Percentiles rank a stretch among this genome's conserved stretches.
Evolutionary conservation across 495 filamentous ascomycete species (phyloP).

Genomic region (Trichoderma parareesei): DNA sequence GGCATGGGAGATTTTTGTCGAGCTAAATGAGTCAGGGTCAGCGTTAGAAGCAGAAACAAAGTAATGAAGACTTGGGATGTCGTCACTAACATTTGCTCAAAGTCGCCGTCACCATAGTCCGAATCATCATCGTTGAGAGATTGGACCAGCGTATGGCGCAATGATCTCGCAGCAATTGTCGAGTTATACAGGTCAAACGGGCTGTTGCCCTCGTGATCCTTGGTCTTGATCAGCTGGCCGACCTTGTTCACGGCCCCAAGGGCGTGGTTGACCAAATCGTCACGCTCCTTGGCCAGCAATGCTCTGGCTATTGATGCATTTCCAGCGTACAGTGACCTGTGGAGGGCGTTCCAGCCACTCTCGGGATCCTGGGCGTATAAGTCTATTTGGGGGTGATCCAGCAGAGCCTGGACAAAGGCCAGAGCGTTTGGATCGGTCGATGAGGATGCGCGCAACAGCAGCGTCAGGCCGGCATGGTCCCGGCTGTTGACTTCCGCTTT

Average conservation of each 20-base stretch:
- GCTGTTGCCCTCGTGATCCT: constrained; percentile 89
- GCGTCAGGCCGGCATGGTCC: constrained; percentile 65
- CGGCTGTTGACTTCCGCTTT: constrained; percentile 73
- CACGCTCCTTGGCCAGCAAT: constrained; percentile 66
- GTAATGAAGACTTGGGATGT: neutral
- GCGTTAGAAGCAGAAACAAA: neutral
- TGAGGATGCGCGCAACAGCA: constrained; percentile 80
- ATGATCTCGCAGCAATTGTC: constrained; percentile 58
- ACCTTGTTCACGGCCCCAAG: constrained; percentile 37
- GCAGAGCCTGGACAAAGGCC: constrained; percentile 65
- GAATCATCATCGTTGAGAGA: constrained; percentile 29
- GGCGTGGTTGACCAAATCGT: constrained; percentile 49
- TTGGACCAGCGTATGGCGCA: constrained; percentile 25
- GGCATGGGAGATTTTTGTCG: constrained; percentile 11
- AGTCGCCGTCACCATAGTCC: constrained; percentile 29
- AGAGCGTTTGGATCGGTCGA: constrained; percentile 58
- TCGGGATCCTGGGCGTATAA: constrained; percentile 80
- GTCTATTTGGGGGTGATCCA: constrained; percentile 77
- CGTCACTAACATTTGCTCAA: constrained; percentile 14
- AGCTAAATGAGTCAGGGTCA: constrained; percentile 12
- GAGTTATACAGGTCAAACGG: constrained; percentile 86
- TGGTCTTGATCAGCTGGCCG: constrained; percentile 78
- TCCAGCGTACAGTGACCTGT: constrained; percentile 86
- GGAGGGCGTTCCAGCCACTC: constrained; percentile 92
- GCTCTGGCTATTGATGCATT: constrained; percentile 79